Evolutionary conservation across 2,329 filamentous ascomycete genomes (phyloP), one percentile per base, ranked within the genome.

Genomic region (Alternaria novae-zelandiae): DNA sequence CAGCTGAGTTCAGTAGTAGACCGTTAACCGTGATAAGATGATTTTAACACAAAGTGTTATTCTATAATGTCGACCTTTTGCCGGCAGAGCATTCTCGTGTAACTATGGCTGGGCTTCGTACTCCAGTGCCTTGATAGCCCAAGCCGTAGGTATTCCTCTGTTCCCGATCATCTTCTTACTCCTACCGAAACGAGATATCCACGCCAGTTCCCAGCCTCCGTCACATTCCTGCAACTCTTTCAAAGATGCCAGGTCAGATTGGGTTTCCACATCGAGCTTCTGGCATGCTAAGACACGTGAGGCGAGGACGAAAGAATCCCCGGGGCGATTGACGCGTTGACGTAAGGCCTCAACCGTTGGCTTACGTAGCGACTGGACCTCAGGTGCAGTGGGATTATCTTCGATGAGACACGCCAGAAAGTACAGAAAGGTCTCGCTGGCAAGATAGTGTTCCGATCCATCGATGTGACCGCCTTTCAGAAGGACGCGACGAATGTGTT

Each of bases 151-250:
- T 9, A 76, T 45, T 2, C 64, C 69, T 9, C 68, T 58, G 47
- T 61, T 73, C 3, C 71, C 73, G 57, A 74, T 68, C 17, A 56
- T 68, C 49, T 65, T 61, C 23, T 57, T 21, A 15, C 57, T 69
- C 11, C 55, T 58, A 1, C 69, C 67, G 51, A 70, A 71, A 5
- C 61, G 57, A 54, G 23, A 25, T 25, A 25, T 25, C 23, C 63
- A 75, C 26, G 73, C 53, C 71, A 70, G 44, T 30, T 77, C 71
- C 78, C 79, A 81, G 6, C 79, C 70, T 0, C 79, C 79, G 60
- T 81, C 79, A 20, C 72, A 66, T 26, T 69, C 68, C 58, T 81
- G 79, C 28, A 78, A 28, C 10, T 56, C 61, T 12, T 71, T 60
- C 20, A 81, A 66, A 30, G 59, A 61, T 9, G 59, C 10, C 5